Conservation (phyloP, 2,329 filamentous ascomycete species). For the Hymenotorrendiella dingleyae region DNA sequence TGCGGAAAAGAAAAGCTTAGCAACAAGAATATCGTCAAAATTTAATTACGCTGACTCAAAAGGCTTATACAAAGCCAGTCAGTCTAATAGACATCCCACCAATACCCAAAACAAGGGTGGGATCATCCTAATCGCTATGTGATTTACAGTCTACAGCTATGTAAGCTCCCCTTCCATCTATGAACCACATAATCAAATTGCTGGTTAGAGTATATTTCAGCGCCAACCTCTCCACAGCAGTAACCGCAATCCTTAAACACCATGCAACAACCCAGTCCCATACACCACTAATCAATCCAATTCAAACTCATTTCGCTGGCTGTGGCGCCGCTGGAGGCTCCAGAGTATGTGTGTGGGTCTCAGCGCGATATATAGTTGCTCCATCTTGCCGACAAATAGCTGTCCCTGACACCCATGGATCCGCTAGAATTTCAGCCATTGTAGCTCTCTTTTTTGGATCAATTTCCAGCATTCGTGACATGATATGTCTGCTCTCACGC, state of each 20-base stretch:
- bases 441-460: constrained; percentile 77
- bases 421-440: constrained; percentile 78
- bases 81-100: too few species aligned
- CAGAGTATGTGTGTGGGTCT: constrained; percentile 77
- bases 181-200: neutral
- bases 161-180: constrained; percentile 13
- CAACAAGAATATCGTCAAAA: too few species aligned
- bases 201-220: neutral
- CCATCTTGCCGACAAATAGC: constrained; percentile 80
- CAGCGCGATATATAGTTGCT: constrained; percentile 57
- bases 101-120: too few species aligned
- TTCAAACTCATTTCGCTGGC: constrained; percentile 14
- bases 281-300: constrained; percentile 1
- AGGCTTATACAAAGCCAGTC: too few species aligned
- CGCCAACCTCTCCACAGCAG: neutral
- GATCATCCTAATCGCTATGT: too few species aligned
- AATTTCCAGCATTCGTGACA: constrained; percentile 87
- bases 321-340: constrained; percentile 56
- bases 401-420: constrained; percentile 84
- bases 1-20: too few species aligned
- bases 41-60: too few species aligned
- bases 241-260: constrained; percentile 11
- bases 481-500: constrained; percentile 81
- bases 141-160: constrained; percentile 25
- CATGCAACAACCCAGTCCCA: constrained; percentile 11